Evolutionary conservation across 495 filamentous ascomycete genomes (phyloP).

Genomic region (Endocarpon pusillum): DNA sequence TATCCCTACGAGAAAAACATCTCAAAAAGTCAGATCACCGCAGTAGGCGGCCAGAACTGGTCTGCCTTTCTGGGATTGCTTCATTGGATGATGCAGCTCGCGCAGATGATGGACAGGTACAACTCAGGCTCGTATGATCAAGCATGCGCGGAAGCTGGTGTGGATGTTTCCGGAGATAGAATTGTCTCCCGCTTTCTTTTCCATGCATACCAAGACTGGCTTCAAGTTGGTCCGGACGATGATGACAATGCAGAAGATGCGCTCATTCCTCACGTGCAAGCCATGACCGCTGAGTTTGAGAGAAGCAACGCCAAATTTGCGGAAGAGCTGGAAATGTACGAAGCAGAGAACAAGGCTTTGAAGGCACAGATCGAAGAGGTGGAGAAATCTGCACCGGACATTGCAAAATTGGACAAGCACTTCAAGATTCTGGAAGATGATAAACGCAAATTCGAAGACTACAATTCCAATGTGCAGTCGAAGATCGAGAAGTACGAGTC

Average conservation of each 20-base stretch:
- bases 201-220: conserved; percentile 81
- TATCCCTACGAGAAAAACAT: conserved; percentile 91
- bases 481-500: conserved; percentile 71
- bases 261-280: conserved; percentile 66
- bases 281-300: conserved; percentile 83
- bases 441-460: conserved; percentile 79
- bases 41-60: conserved; percentile 94
- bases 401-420: conserved; percentile 63
- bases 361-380: conserved; percentile 75
- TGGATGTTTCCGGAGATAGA: conserved; percentile 72
- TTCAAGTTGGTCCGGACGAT: conserved; percentile 50
- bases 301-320: conserved; percentile 59
- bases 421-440: conserved; percentile 83
- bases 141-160: conserved; percentile 68
- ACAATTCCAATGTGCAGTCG: conserved; percentile 61
- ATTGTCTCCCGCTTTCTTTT: conserved; percentile 88
- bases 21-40: conserved; percentile 83
- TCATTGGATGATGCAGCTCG: conserved; percentile 98
- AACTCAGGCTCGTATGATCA: conserved; percentile 63
- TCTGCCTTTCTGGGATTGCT: conserved; percentile 79
- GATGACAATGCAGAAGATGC: conserved; percentile 76
- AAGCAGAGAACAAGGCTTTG: conserved; percentile 63
- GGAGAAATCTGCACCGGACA: conserved; percentile 65
- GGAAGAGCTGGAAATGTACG: conserved; percentile 64
- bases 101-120: conserved; percentile 75